Conservation (phyloP, 116 monocot species). For the Trichopus zeylanicus region DNA sequence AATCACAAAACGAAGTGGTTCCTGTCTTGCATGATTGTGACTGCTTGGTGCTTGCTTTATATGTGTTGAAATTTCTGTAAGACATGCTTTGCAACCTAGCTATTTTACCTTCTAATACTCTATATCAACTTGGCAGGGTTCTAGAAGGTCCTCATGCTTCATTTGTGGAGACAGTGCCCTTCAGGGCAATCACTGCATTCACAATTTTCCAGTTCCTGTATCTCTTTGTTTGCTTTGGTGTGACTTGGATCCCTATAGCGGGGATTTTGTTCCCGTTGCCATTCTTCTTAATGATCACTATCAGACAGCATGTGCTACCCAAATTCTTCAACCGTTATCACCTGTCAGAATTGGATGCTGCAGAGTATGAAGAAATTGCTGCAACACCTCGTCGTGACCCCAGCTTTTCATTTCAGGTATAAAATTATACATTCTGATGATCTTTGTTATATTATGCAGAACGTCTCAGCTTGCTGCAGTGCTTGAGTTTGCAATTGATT, state of each 20-base stretch:
- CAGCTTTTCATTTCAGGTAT: slow-evolving; percentile 33
- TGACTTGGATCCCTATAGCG: slow-evolving; percentile 94
- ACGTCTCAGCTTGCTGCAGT: too few species aligned
- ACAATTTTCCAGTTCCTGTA: slow-evolving; percentile 84
- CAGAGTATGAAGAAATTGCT: slow-evolving; percentile 88
- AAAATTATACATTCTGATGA: not conserved
- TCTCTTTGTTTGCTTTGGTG: slow-evolving; percentile 66
- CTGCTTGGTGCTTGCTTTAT: too few species aligned
- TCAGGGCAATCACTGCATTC: slow-evolving; percentile 42
- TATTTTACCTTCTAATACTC: not conserved
- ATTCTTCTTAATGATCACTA: slow-evolving; percentile 73
- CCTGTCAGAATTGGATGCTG: slow-evolving; percentile 82
- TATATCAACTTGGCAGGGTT: slow-evolving; percentile 34
- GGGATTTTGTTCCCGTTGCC: slow-evolving; percentile 86
- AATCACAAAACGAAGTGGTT: too few species aligned
- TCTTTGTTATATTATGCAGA: too few species aligned
- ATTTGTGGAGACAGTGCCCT: slow-evolving; percentile 82
- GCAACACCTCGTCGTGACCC: slow-evolving; percentile 33
- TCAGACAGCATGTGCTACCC: slow-evolving; percentile 77
- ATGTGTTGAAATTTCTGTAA: too few species aligned
- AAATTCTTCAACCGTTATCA: slow-evolving; percentile 53
- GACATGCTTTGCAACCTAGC: too few species aligned
- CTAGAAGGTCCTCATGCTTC: slow-evolving; percentile 79
- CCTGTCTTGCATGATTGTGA: too few species aligned
- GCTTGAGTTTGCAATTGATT: too few species aligned